Evolutionary conservation across 805 yeast genomes (phyloP), one percentile per base, ranked within the genome.

Genomic region (Cyberlindnera samutprakarnensis): DNA sequence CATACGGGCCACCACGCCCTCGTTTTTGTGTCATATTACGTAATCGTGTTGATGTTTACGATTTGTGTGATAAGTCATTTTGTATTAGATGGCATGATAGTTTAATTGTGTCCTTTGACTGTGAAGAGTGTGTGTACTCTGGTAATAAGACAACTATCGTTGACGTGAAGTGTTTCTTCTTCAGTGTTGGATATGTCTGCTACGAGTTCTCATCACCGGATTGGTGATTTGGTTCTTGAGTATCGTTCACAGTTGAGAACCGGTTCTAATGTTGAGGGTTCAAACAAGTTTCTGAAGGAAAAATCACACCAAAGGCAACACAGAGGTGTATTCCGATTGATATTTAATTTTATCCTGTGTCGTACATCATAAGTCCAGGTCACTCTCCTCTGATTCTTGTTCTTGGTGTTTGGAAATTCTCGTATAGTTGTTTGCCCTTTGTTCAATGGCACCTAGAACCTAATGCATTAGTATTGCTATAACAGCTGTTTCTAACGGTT

Each of bases 311-410:
- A 15, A 16, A 7, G n/a, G 19, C 6, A 15, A 16, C 13, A 4
- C 4, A 12, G 10, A 7, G 6, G 28, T 5, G 17, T 13, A 20
- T 5, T 25, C 12, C 6, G 28, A 5, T 10, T n/a, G 13, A 10
- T 19, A 10, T 9, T 27, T 19, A 14, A 20, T 19, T 21, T 27
- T 3, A n/a, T 27, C 13, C 24, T 27, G 12, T 27, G 30, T 18
- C 24, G 30, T 17, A 11, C 17, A 15, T 39, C 30, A 46, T n/a
- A 58, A 24, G 42, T 62, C 65, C 18, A 56, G 39, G 33, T 64
- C 68, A 38, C 60, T 62, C 24, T 64, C 69, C 12, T 57, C 57
- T 16, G 48, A 55, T n/a, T 47, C 47, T 13, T 44, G 46, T 14
- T 35, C 27, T 8, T 15, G 13, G 13, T 31, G 28, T 32, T 46